phyloP scores from a whole-genome alignment of 148 eudicot species.

The Camellia japonica region DNA sequence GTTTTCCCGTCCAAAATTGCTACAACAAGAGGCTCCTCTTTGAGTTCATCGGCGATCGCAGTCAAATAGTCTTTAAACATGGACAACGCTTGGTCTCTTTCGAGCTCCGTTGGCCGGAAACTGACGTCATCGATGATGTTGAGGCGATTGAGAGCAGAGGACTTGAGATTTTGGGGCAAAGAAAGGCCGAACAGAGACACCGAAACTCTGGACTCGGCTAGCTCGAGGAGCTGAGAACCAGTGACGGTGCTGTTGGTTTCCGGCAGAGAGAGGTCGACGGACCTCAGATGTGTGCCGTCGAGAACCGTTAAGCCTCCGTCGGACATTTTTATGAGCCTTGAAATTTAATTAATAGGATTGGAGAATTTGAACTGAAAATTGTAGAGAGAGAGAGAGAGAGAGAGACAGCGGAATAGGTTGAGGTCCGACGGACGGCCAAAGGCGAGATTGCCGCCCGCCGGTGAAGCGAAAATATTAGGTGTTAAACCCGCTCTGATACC shows the following conservation, averaged over 20 bases:
- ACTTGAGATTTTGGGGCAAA: conserved; percentile 45
- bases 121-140: conserved; percentile 17
- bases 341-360: too few relatives aligned
- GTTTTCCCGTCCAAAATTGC: conserved; percentile 61
- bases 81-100: conserved; percentile 29
- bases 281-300: conserved; percentile 41
- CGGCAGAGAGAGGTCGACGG: conserved; percentile 30
- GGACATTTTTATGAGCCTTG: conserved; percentile 28
- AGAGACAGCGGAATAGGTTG: too few relatives aligned
- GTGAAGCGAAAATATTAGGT: too few relatives aligned
- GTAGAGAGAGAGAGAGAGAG: not conserved
- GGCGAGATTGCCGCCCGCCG: too few relatives aligned
- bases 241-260: conserved; percentile 17
- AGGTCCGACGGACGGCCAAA: too few relatives aligned
- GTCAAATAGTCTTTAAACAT: conserved; percentile 36
- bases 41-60: conserved; percentile 54
- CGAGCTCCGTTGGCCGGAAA: conserved; percentile 25
- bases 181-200: conserved; percentile 35
- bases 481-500: too few relatives aligned
- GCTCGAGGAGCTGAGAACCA: conserved; percentile 33
- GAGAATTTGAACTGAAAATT: not conserved
- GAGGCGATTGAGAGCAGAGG: conserved; percentile 38
- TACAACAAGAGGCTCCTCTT: conserved; percentile 61
- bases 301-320: conserved; percentile 46
- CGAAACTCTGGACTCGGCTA: conserved; percentile 46